Evolutionary conservation across 1,139 yeast genomes (phyloP), one percentile per base, ranked within the genome.

Genomic region (Suhomyces terraborum): DNA sequence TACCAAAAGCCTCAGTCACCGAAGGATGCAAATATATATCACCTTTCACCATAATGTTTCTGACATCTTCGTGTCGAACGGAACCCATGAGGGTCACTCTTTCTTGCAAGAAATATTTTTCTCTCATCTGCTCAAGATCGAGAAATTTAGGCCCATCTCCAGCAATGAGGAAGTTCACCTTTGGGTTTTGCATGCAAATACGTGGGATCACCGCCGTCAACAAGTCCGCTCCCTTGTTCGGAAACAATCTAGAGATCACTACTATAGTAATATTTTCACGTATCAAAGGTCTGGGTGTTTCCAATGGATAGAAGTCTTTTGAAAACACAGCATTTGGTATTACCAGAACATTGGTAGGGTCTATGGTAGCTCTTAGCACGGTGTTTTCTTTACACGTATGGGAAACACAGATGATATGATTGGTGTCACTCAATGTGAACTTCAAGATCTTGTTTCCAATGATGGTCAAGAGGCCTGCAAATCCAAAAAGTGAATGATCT

Each of bases 331-430:
- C 99, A 62, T 94, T 94, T 0, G 99, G 99, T 13, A 94, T 93
- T 17, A 91, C 99, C 14, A 91, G 83, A 4, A 91, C 94, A 42
- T 69, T 68, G 8, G 76, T 59, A 0, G 98, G 97, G 51, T 88
- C 87, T 32, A 91, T 64, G 1, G 86, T 80, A 0, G 95, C 96
- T 41, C 99, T 67, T 13, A 93, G 69, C 1, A 91, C 96, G 4
- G 96, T 89, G 56, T 94, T 94, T 55, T 94, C 99, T 59, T 93
- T 91, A 61, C 98, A 89, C 0, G 98, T 93, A 59, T 94, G 95
- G 3, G 96, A 88, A 2, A 94, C 99, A 61, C 98, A 88, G 16
- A 94, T 91, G 35, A 87, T 89, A 61, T 93, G 94, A 39, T 95
- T 96, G 6, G 89, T 82, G 54, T 89, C 96, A 36, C 88, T 84